Conservation (phyloP, 1,284 basidiomycete species). For the Mycosarcoma mackinlayi region DNA sequence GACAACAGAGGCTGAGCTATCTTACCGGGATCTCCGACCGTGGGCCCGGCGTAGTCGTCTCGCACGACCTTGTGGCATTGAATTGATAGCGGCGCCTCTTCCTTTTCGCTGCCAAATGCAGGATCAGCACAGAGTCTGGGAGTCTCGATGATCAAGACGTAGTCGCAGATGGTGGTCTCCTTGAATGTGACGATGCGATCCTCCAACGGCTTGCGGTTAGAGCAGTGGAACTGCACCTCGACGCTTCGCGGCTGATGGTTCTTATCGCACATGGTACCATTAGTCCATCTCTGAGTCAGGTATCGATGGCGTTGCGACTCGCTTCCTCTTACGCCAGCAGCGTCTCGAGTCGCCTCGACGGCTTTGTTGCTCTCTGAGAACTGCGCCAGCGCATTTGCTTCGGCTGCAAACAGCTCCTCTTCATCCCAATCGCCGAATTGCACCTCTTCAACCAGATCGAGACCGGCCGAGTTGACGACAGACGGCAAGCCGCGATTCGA, state of each 20-base stretch:
- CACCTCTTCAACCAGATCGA: slow-evolving; percentile 60
- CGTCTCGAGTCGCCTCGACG: background rate
- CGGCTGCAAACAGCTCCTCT: slow-evolving; percentile 43
- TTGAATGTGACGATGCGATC: slow-evolving; percentile 60
- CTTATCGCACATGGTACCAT: slow-evolving; percentile 60
- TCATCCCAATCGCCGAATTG: slow-evolving; percentile 57
- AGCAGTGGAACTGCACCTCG: slow-evolving; percentile 62
- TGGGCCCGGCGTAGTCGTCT: slow-evolving; percentile 28
- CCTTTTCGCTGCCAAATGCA: slow-evolving; percentile 45
- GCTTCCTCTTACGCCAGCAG: background rate
- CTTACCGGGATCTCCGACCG: slow-evolving; percentile 27
- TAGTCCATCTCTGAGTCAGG: slow-evolving; percentile 57
- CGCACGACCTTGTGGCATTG: slow-evolving; percentile 41
- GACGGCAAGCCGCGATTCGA: slow-evolving; percentile 16
- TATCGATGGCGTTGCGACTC: slow-evolving; percentile 45
- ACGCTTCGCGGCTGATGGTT: slow-evolving; percentile 54
- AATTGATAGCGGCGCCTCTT: slow-evolving; percentile 31
- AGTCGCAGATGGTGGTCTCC: slow-evolving; percentile 64
- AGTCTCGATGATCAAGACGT: slow-evolving; percentile 56
- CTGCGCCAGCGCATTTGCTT: slow-evolving; percentile 25
- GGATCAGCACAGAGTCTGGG: slow-evolving; percentile 42
- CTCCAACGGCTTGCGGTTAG: slow-evolving; percentile 30
- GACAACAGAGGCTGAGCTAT: slow-evolving; percentile 4
- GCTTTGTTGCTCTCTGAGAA: slow-evolving; percentile 8
- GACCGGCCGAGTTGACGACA: slow-evolving; percentile 26